phyloP scores from a whole-genome alignment of 352 stramenopile genomes.

The Phytopythium mirpurense region DNA sequence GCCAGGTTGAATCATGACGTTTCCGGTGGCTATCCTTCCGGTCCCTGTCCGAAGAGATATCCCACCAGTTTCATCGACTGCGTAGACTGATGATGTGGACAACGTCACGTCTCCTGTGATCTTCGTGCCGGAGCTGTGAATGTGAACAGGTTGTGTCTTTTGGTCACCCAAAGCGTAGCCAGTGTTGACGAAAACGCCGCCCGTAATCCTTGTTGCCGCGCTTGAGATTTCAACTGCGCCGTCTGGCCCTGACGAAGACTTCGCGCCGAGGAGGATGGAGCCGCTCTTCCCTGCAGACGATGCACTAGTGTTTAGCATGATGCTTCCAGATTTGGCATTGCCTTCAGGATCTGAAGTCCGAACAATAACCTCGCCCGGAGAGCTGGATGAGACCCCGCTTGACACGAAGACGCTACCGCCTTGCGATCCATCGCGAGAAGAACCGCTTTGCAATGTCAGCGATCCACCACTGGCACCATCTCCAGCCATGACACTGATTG shows the following conservation, averaged over 20 bases:
- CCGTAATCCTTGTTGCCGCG: conserved; percentile 17
- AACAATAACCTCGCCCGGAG: conserved; percentile 16
- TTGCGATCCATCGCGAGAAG: conserved; percentile 14
- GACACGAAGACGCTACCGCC: conserved; percentile 26
- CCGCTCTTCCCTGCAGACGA: conserved; percentile 24
- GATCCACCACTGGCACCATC: conserved; percentile 25
- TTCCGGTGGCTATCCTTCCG: not conserved
- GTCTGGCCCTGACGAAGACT: not conserved
- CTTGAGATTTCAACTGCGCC: conserved; percentile 1
- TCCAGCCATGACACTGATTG: conserved; percentile 24
- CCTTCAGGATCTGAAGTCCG: conserved; percentile 21
- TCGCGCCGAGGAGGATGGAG: conserved; percentile 13
- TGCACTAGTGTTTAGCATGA: conserved; percentile 20
- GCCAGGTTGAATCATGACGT: conserved; percentile 3
- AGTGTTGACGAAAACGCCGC: conserved; percentile 20
- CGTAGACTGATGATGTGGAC: conserved; percentile 11
- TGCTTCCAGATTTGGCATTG: conserved; percentile 21
- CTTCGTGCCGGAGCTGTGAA: conserved; percentile 14
- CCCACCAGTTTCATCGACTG: not conserved
- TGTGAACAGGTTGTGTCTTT: conserved; percentile 14
- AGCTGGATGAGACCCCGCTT: conserved; percentile 18
- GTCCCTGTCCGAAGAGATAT: conserved; percentile 1
- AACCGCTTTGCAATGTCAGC: conserved; percentile 35
- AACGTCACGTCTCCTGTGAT: conserved; percentile 19
- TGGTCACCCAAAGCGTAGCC: conserved; percentile 4